Base-by-base conservation (phyloP, 805 yeast species). In the Saturnispora ahearnii region DNA sequence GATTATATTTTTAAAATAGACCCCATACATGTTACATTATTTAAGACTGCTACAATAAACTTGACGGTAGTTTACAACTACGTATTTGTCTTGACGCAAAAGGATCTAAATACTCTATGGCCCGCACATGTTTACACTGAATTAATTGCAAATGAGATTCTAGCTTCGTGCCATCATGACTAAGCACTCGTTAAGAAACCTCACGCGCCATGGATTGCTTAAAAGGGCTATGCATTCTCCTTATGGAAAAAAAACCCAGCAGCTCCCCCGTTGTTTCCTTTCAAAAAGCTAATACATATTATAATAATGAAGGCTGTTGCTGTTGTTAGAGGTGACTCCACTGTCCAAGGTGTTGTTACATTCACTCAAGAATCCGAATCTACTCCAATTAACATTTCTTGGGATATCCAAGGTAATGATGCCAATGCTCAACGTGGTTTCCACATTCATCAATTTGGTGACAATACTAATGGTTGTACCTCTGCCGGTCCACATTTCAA, bases 391-490 rank as follows among this genome's bases (percentile, higher is more conserved):
- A 84, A 87, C 44, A 77, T 93, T 60, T 60, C 89, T 22, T 93
- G 88, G 82, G 95, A 91, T 63, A 86, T 93, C 66, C 63, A 79
- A 51, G 99, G 99, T 68, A 87, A 89, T 72, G 82, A 80, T 58
- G 74, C 97, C 54, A 84, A 87, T 63, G 91, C 96, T 46, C 73
- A 77, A 67, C 83, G 96, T 72, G 99, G 99, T 48, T 91, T 93
- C 96, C 99, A 93, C 78, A 74, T 93, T 66, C 99, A 93, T 73
- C 84, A 87, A 67, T 93, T 93, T 64, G 99, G 99, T 74, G 99
- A 93, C 77, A 88, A 87, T 82, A 88, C 99, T 73, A 93, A 93
- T 70, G 99, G 99, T 59, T 93, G 99, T 76, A 91, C 96, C 53
- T 87, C 96, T 58, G 96, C 97, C 49, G 97, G 97, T 65, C 96